Evolutionary conservation across 257 asterid species (phyloP), one percentile per base, ranked within the genome.

Genomic region (Catharanthus roseus): DNA sequence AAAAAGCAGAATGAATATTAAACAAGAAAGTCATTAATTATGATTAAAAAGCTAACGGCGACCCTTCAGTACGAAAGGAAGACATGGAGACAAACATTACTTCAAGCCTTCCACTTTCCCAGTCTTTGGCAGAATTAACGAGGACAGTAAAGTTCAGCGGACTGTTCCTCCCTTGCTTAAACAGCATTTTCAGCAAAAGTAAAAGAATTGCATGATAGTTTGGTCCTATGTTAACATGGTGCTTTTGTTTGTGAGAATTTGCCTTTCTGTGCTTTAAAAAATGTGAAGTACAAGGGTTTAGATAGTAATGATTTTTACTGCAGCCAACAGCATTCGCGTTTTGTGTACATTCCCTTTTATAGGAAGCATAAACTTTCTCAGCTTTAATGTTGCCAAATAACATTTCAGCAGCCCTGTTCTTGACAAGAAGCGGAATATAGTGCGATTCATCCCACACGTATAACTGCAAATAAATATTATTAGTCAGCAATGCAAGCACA

Each of bases 391-490:
- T 83, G 8, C 90, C 96, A 53, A 86, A 87, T 67, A 87, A 74
- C 61, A 83, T 57, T 67, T 87, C 86, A 74, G 93, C 93, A 6
- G 91, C 91, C 78, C 82, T 83, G 75, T 87, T 87, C 47, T 62
- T 68, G 58, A 89, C 92, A 4, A 79, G 74, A 80, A 86, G 78
- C 5, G 95, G 90, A 57, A 84, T 81, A 75, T 85, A 82, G 69
- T 79, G 77, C 29, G 77, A 65, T 72, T 85, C 95, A 63, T 89
- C 96, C 88, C 89, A 86, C 41, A 84, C 90, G 24, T 89, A 87
- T 62, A 89, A 77, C 90, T 89, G 92, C 76, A 78, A 54, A 19
- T 44, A 62, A 15, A 31, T 60, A 38, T 5, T 6, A 60, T 9
- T 61, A 56, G 39, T 56, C 28, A 77, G 65, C 1, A 4, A 44